Conservation (phyloP, 306 rosid species). For the Medicago truncatula region DNA sequence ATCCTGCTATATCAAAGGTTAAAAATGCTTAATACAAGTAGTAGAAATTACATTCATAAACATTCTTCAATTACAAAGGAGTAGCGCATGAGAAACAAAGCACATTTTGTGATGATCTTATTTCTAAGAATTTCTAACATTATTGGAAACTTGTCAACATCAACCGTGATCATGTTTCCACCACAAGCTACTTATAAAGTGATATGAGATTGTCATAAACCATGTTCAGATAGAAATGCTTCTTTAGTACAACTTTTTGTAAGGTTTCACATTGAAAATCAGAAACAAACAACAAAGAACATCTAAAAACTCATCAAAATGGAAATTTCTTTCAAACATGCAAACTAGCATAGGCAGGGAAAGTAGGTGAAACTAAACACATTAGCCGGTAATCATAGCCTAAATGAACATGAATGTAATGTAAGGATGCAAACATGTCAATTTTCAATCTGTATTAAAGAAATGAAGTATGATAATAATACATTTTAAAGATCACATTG, state of each 20-base stretch:
- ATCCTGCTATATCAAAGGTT: conserved; percentile 62
- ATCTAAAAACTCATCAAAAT: conserved; percentile 10
- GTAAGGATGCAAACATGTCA: conserved; percentile 9
- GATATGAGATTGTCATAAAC: background rate
- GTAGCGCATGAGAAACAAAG: conserved; percentile 17
- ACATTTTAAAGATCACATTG: background rate
- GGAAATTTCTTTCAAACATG: conserved; percentile 25
- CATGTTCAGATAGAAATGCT: conserved; percentile 1
- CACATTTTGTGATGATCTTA: conserved; percentile 16
- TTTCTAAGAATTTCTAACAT: conserved; percentile 17
- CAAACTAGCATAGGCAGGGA: conserved; percentile 6
- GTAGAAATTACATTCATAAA: background rate
- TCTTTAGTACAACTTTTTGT: background rate
- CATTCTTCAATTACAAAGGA: background rate
- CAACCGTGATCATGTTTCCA: too few relatives aligned
- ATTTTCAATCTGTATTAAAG: conserved; percentile 5
- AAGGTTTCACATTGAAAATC: background rate
- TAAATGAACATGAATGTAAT: conserved; percentile 8
- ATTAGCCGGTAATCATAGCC: conserved; percentile 7
- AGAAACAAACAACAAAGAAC: conserved; percentile 1
- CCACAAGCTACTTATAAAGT: background rate
- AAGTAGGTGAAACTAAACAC: background rate
- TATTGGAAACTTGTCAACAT: background rate
- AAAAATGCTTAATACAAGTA: conserved; percentile 22
- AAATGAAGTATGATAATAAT: conserved; percentile 5